Conservation (phyloP, 352 stramenopile species). For the Pythium scleroteichum region DNA sequence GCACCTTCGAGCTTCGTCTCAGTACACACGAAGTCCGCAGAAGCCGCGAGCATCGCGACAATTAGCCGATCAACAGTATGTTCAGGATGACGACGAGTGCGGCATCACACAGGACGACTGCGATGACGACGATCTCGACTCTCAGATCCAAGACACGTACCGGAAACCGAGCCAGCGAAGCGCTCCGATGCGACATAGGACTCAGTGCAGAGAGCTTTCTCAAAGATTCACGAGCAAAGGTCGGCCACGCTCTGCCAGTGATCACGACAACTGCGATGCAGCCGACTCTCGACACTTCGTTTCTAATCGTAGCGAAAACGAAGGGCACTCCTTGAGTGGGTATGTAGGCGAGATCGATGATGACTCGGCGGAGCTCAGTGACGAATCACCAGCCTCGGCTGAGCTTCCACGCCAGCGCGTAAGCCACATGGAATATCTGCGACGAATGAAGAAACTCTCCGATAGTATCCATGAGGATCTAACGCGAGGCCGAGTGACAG, state of each 20-base stretch:
- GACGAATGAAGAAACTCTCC: slow-evolving; percentile 62
- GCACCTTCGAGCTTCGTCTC: not conserved
- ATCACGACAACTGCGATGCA: too few relatives aligned
- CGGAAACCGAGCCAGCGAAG: not conserved
- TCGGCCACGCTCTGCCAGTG: not conserved
- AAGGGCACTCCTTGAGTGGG: slow-evolving; percentile 7
- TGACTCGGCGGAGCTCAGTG: not conserved
- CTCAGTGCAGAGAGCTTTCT: too few relatives aligned
- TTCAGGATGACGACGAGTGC: slow-evolving; percentile 42
- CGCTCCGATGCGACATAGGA: too few relatives aligned
- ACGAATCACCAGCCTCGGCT: slow-evolving; percentile 7
- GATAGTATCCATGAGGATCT: slow-evolving; percentile 70
- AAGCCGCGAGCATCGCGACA: too few relatives aligned
- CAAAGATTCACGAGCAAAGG: not conserved
- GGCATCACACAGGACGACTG: slow-evolving; percentile 44
- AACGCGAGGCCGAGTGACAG: not conserved
- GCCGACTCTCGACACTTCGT: too few relatives aligned
- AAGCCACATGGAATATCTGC: slow-evolving; percentile 71
- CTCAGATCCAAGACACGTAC: slow-evolving; percentile 4
- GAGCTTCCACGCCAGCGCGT: slow-evolving; percentile 56
- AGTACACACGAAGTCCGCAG: not conserved
- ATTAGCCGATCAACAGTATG: not conserved
- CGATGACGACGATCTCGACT: slow-evolving; percentile 34
- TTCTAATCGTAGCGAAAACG: not conserved
- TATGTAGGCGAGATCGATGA: slow-evolving; percentile 38